These are phyloP conservation scores for Colletotrichum sidae DNA, from an alignment of 2,329 filamentous ascomycete species.

Conservation along the genomic window DNA sequence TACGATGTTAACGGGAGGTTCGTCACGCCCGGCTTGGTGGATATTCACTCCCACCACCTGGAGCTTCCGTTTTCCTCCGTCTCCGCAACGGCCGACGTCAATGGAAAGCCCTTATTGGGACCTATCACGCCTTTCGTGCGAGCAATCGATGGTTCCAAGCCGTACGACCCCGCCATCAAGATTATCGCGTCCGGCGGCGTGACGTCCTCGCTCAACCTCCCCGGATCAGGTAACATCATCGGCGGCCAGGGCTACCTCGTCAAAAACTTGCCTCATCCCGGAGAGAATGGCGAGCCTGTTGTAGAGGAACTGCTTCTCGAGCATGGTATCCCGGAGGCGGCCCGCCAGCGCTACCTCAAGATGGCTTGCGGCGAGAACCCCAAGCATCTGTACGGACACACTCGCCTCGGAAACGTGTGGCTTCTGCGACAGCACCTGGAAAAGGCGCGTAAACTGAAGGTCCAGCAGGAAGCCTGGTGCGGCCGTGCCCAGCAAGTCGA, in stretches of 20 bases:
- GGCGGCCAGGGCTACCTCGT: slow-evolving; percentile 55
- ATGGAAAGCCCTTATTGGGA: slow-evolving; percentile 48
- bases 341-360: slow-evolving; percentile 54
- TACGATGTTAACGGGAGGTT: slow-evolving; percentile 50
- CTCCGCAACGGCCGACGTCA: slow-evolving; percentile 47
- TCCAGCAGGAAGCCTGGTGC: slow-evolving; percentile 48
- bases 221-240: slow-evolving; percentile 57
- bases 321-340: slow-evolving; percentile 45
- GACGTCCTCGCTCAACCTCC: slow-evolving; percentile 55
- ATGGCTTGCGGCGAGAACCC: slow-evolving; percentile 60
- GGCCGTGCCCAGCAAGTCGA: neutral
- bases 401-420: slow-evolving; percentile 53
- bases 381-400: slow-evolving; percentile 49
- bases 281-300: slow-evolving; percentile 49
- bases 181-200: slow-evolving; percentile 57
- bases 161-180: slow-evolving; percentile 50
- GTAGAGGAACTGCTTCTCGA: slow-evolving; percentile 56
- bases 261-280: slow-evolving; percentile 51
- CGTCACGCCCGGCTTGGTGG: slow-evolving; percentile 57
- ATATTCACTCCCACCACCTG: slow-evolving; percentile 58
- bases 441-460: slow-evolving; percentile 47
- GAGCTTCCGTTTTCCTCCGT: slow-evolving; percentile 47
- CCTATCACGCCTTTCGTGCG: slow-evolving; percentile 52
- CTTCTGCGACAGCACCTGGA: slow-evolving; percentile 51
- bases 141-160: slow-evolving; percentile 46